Evolutionary conservation across 345 rosid species (phyloP), one percentile per base, ranked within the genome.

Genomic region (Salix arbutifolia): DNA sequence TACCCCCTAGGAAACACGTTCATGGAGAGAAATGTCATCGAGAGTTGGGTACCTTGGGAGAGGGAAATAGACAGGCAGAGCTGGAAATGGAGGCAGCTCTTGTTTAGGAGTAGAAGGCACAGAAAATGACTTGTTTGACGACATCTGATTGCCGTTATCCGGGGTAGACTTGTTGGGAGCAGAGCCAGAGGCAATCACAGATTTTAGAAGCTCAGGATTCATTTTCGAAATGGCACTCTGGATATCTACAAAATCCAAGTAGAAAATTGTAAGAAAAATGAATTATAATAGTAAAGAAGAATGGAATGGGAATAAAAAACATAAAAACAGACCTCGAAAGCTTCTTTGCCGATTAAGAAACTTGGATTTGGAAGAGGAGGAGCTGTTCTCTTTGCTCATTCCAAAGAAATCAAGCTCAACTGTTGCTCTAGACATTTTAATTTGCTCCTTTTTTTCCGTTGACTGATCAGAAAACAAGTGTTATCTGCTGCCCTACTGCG

Each of bases 171-270:
- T 19, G n/a, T 52, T 31, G 52, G 35, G 28, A 28, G 69, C 78
- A 65, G 72, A 78, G 69, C 84, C 86, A 10, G 92, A 90, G 42
- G 90, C 79, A 79, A 95, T 86, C 75, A 95, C 88, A 8, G 94
- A 89, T 79, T 84, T 90, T 37, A 95, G 83, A 40, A 95, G 83
- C 83, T 88, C 89, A 0, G 97, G 97, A 78, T 93, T 85, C 8
- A 95, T 89, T 88, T 87, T 93, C 23, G 99, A 93, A 76, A 95
- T 92, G 71, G 93, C 93, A 11, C 92, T 79, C 81, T 94, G 98
- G 60, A 91, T 86, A 12, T 86, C 98, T 94, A 82, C 61, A 42
- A 23, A n/a, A 65, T 40, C 19, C 19, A 65, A 33, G 11, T 10
- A 25, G 74, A 17, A 50, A 38, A 13, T 3, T n/a, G 6, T 5